Base-by-base conservation (phyloP, 805 yeast genomes). In the Teunomyces barrocoloradensis region DNA sequence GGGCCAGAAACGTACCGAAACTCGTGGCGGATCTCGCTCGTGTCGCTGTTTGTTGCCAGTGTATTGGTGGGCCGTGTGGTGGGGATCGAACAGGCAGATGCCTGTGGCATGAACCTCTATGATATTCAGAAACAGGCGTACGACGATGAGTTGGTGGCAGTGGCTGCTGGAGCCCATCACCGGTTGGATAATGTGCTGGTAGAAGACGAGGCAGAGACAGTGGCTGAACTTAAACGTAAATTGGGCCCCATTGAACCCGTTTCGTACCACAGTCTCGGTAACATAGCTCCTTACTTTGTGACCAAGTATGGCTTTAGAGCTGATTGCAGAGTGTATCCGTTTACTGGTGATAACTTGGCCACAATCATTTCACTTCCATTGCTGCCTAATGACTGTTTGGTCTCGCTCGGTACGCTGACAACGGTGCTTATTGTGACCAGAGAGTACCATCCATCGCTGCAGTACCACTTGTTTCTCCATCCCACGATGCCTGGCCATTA, bases 271-370 rank as follows among this genome's bases (percentile, higher is more conserved):
- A 64, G 76, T 12, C 67, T 74, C 29, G 88, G 89, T 3, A 20
- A 46, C 0, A 75, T 90, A 33, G 74, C 87, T 1, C 29, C 63
- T 0, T 90, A 89, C 63, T 87, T 84, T 58, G 77, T 73, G 6
- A 49, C 71, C 7, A 85, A 77, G 59, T 90, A 84, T 64, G 89
- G 89, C 0, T 81, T 90, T 52, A 59, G 64, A 10, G 42, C 68
- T 1, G 59, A 73, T n/a, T 83, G 96, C 57, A 66, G 73, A 39
- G 73, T 90, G 11, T 84, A 78, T 54, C 79, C 96, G 1, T 85
- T 89, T 59, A 90, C 97, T 0, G 97, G 97, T 21, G 97, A 90
- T 63, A 90, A 90, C 60, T 74, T 90, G 46, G 96, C 96, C 3
- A 90, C 97, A 0, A 84, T 90, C 42, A 75, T 91, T 54, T 82